phyloP scores from a whole-genome alignment of 208 protist genomes.

The Naegleria fowleri region DNA sequence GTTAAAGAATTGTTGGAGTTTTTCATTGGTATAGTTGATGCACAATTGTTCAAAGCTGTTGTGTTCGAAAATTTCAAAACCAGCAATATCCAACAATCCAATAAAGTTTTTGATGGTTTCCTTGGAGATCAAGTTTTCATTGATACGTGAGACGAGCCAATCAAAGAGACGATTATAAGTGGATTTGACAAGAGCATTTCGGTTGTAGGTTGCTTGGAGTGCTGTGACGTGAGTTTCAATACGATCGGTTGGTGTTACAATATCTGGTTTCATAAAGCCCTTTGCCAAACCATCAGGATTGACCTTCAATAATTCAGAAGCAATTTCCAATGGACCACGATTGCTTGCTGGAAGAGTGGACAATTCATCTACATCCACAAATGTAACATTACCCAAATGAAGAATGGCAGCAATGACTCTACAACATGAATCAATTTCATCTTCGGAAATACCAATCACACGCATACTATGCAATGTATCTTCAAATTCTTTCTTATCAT shows the following conservation, averaged over 20 bases:
- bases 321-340: constrained; percentile 44
- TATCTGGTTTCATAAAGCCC: constrained; percentile 55
- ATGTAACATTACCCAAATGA: constrained; percentile 79
- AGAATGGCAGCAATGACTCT: constrained; percentile 77
- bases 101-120: constrained; percentile 44
- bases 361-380: constrained; percentile 62
- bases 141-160: constrained; percentile 55
- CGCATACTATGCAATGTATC: constrained; percentile 63
- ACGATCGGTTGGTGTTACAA: constrained; percentile 63
- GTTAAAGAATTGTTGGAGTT: constrained; percentile 71
- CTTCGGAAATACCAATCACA: constrained; percentile 57
- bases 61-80: constrained; percentile 59
- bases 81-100: constrained; percentile 60
- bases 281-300: constrained; percentile 52
- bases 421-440: constrained; percentile 65
- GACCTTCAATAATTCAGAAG: constrained; percentile 60
- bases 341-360: constrained; percentile 58
- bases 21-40: constrained; percentile 77
- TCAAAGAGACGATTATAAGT: constrained; percentile 78
- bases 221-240: constrained; percentile 66
- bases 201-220: constrained; percentile 63
- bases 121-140: background rate
- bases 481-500: constrained; percentile 76
- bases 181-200: constrained; percentile 76
- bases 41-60: constrained; percentile 79